Base-by-base conservation (phyloP, 306 rosid species). In the Cucurbita ficifolia region DNA sequence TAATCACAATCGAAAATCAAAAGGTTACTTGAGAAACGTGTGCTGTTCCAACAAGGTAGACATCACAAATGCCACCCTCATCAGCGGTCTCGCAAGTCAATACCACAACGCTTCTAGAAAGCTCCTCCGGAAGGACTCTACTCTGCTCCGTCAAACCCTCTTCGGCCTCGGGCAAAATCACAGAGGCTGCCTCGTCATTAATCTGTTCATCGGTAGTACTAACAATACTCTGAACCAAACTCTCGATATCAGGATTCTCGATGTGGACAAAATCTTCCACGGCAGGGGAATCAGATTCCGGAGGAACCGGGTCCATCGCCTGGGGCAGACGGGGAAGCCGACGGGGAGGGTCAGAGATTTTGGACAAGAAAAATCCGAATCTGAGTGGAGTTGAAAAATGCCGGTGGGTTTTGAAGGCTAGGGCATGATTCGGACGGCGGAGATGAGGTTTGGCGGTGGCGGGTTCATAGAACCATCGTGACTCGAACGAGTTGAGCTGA, bases 21-120 rank as follows among this genome's bases (percentile, higher is more conserved):
- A 21, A 16, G 29, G 62, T 75, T 82, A 94, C 99, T 92, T 76
- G 80, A 4, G 99, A 94, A 45, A 94, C 97, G 57, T 94, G 99
- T 53, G 96, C 96, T 19, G 97, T 91, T 65, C 99, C 99, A 24
- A 94, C 95, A 63, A 94, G 36, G 78, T 87, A 85, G 8, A 94
- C 99, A 13, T 94, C 84, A 70, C 99, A 94, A 54, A 89, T 81
- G 45, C 88, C 89, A 53, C 88, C 83, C 16, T 72, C 86, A 10
- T 89, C 86, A 19, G 87, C 10, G 8, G 97, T 86, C 39, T 91
- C 95, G 75, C 99, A 94, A n/a, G 88, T 78, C 76, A 94, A 86
- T 54, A 75, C 62, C 61, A 87, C 8, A 72, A 89, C 91, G 81
- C 89, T 91, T 82, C 84, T 79, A 1, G 87, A 77, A 10, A 94